Percentiles rank a stretch among this genome's conserved stretches.
Conservation (phyloP, 2,329 filamentous ascomycete genomes). For the Xylaria sp. region DNA sequence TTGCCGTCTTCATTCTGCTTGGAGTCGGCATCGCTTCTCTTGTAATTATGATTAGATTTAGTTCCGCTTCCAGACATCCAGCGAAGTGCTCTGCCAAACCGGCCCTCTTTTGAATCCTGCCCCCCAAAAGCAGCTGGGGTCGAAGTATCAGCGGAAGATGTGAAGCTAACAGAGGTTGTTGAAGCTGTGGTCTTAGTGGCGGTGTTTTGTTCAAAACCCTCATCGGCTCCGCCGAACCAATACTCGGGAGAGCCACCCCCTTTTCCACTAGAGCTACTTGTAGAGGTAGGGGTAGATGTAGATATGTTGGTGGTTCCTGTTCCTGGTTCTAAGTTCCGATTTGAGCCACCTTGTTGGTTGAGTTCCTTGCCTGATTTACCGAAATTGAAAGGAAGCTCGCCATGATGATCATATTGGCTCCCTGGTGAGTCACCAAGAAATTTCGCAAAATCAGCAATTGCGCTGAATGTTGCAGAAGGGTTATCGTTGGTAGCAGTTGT, state of each 20-base stretch:
- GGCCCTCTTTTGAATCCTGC: background rate
- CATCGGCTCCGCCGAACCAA: background rate
- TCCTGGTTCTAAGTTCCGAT: background rate
- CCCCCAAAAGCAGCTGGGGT: background rate
- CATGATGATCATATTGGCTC: background rate
- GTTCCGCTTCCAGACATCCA: background rate
- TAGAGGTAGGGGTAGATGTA: background rate
- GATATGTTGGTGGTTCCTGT: background rate
- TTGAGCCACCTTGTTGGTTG: background rate
- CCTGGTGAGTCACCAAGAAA: background rate
- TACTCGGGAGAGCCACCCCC: background rate
- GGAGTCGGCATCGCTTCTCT: background rate
- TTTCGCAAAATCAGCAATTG: background rate
- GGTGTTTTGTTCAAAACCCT: background rate
- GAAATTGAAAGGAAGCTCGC: slow-evolving; percentile 9
- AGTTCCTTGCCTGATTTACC: background rate
- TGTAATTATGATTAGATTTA: background rate
- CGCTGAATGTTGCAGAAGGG: background rate
- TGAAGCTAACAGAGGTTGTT: no score
- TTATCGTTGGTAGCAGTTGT: slow-evolving; percentile 7
- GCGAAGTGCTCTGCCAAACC: background rate
- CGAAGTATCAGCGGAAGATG: slow-evolving; percentile 4
- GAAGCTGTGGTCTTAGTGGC: background rate
- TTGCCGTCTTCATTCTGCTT: background rate
- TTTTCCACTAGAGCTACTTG: background rate